Percentiles rank a stretch among this genome's conserved stretches.
phyloP scores from a whole-genome alignment of 225 moss, liverwort and hornwort species.

The Thuidium tamariscinum region DNA sequence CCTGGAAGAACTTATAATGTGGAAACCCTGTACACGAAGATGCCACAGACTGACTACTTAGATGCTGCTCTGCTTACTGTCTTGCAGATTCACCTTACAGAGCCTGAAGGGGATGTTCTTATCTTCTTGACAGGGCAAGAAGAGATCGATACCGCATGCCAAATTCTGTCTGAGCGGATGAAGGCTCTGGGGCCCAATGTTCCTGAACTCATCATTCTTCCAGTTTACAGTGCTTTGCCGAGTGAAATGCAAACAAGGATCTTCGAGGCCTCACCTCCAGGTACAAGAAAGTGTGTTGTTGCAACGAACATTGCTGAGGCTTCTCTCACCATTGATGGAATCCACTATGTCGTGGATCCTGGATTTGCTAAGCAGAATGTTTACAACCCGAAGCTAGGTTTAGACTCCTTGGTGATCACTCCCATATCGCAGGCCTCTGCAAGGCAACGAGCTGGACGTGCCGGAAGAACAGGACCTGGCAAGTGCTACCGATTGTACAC shows the following conservation, averaged over 20 bases:
- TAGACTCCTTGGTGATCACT: conserved; percentile 91
- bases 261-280: conserved; percentile 87
- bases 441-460: conserved; percentile 89
- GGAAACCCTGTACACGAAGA: conserved; percentile 80
- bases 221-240: conserved; percentile 93
- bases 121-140: conserved; percentile 97
- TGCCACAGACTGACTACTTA: conserved; percentile 84
- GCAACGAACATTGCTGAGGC: conserved; percentile 98
- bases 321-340: conserved; percentile 94
- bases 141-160: conserved; percentile 94
- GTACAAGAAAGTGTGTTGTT: conserved; percentile 93
- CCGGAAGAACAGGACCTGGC: conserved; percentile 93
- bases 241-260: conserved; percentile 99
- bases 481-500: conserved; percentile 91
- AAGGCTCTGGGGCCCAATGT: conserved; percentile 91
- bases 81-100: conserved; percentile 95
- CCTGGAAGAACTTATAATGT: conserved; percentile 86
- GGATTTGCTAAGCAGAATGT: conserved; percentile 98
- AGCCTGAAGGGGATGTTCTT: conserved; percentile 87
- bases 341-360: conserved; percentile 95
- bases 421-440: conserved; percentile 98
- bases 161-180: conserved; percentile 90
- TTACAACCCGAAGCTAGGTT: conserved; percentile 86
- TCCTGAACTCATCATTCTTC: conserved; percentile 86
- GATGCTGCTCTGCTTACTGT: conserved; percentile 97